A percentile compares a stretch with the other conserved stretches of the same genome.
phyloP scores from a whole-genome alignment of 257 asterid genomes.

The Nicotiana noctiflora region DNA sequence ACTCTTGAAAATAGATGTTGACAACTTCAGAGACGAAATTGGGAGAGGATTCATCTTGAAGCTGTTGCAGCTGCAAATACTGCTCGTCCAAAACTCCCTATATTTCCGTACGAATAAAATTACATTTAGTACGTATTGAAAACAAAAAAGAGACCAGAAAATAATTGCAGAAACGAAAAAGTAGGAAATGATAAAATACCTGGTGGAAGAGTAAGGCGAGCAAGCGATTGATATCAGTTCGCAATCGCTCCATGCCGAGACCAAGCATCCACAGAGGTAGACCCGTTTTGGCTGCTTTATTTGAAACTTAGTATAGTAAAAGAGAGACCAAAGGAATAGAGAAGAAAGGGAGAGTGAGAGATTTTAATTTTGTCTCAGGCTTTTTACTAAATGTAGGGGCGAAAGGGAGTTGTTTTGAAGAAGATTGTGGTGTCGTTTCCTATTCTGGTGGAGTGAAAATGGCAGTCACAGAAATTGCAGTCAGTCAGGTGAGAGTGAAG shows the following conservation, averaged over 20 bases:
- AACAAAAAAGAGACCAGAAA: background rate
- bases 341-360: background rate
- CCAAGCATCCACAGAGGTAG: conserved; percentile 94
- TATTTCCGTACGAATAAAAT: background rate
- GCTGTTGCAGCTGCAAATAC: conserved; percentile 76
- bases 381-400: conserved; percentile 8
- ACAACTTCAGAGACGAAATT: conserved; percentile 88
- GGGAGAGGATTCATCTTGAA: conserved; percentile 86
- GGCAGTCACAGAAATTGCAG: background rate
- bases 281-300: conserved; percentile 73
- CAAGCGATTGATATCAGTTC: conserved; percentile 77
- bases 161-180: background rate
- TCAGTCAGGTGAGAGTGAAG: background rate
- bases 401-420: background rate
- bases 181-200: conserved; percentile 11
- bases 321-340: background rate
- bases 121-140: background rate
- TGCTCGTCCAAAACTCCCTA: conserved; percentile 94
- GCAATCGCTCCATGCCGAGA: conserved; percentile 58
- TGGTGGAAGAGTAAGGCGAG: conserved; percentile 90
- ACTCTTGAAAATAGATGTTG: conserved; percentile 70
- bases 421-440: background rate
- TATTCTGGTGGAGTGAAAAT: background rate
- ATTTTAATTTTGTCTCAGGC: background rate
- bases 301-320: background rate